Base-by-base conservation (phyloP, 108 stramenopile genomes). In the Nitzschia putrida region DNA sequence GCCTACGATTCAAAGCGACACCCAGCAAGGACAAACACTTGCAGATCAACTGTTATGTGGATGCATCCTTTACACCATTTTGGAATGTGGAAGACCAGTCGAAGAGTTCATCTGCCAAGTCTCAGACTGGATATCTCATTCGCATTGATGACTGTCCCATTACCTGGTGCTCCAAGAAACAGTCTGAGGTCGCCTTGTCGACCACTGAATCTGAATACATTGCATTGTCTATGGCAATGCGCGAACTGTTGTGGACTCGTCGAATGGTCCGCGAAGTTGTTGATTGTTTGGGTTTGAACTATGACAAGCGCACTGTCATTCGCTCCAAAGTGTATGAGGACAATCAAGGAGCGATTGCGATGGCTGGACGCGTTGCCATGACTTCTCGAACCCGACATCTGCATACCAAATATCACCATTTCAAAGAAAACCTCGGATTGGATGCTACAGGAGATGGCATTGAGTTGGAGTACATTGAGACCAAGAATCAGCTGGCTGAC, bases 131-230 rank as follows among this genome's bases (percentile, higher is more conserved):
- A 21, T 79, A 39, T 41, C 49, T 77, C 10, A 69, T 81, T 56
- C n/a, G 1, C 7, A 29, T 71, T 0, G 39, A 38, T 2, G 57
- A 67, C 8, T 77, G 75, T 51, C 80, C 80, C 8, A 29, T 81
- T 45, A 20, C 55, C 12, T 82, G 81, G 81, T 43, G 24, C 29
- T 39, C 29, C 66, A 53, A 77, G 66, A 12, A 70, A 64, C 7
- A 69, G 54, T 53, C 8, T 0, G 47, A 71, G 9, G 80, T 78
- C 13, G 64, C 76, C 8, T 14, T 71, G 7, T 64, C 55, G 5
- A 85, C 84, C 0, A 76, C 71, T 66, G 78, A 82, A 44, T 64
- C 73, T 22, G 81, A 82, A 39, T 72, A 69, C 50, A 47, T 66
- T 21, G 59, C 76, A 3, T 50, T 66, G 1, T 77, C 77, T 0